phyloP scores from a whole-genome alignment of 768 basidiomycete species.

The Postia placenta region DNA sequence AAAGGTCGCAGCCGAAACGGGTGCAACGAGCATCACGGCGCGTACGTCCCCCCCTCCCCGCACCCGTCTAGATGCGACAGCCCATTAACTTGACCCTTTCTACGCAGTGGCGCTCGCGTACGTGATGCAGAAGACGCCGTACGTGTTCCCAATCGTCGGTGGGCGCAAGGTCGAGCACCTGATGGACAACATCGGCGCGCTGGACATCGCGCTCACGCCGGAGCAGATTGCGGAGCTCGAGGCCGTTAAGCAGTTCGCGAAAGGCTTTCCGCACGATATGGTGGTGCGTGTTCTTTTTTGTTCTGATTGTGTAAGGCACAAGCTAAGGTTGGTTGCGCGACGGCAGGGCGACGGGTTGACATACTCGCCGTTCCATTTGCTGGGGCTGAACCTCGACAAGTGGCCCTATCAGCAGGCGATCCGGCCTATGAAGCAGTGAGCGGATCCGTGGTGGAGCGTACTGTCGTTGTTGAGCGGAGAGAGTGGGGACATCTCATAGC shows the following conservation, averaged over 20 bases:
- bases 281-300: conserved; percentile 24
- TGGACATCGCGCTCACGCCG: conserved; percentile 37
- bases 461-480: no score
- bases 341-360: conserved; percentile 18
- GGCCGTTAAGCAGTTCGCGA: conserved; percentile 34
- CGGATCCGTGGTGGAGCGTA: not conserved
- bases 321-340: not conserved
- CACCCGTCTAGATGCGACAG: no score
- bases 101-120: conserved; percentile 45
- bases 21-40: conserved; percentile 40
- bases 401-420: conserved; percentile 20
- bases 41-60: conserved; percentile 26
- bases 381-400: conserved; percentile 20
- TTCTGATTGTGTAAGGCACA: not conserved
- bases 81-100: conserved; percentile 8
- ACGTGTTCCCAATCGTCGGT: conserved; percentile 47
- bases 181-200: conserved; percentile 42
- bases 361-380: conserved; percentile 7
- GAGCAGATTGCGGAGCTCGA: conserved; percentile 44
- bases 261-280: conserved; percentile 36
- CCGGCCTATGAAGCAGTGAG: conserved; percentile 5
- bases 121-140: conserved; percentile 47
- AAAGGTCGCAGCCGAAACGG: conserved; percentile 44
- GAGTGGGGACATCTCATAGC: not conserved
- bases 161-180: conserved; percentile 49